These are phyloP conservation scores for Boletus reticulatus DNA, from an alignment of 768 basidiomycete species.

Conservation along the genomic window DNA sequence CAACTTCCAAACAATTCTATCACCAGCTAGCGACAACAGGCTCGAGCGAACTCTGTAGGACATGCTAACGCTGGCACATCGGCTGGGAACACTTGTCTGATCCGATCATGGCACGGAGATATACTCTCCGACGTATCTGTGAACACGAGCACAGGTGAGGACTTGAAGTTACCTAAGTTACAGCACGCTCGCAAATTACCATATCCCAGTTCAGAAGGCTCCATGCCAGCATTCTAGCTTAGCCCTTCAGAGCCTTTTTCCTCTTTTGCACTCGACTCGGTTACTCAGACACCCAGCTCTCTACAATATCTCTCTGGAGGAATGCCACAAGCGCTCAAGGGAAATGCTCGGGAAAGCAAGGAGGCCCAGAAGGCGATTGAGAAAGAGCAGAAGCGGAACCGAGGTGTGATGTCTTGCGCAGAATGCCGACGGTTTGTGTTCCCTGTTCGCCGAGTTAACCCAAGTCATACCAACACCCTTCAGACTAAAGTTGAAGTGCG, in stretches of 20 bases:
- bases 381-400: slow-evolving; percentile 63
- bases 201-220: neutral
- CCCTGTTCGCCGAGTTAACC: neutral
- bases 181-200: slow-evolving; percentile 1
- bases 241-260: neutral
- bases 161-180: slow-evolving; percentile 8
- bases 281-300: neutral
- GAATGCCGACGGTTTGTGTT: slow-evolving; percentile 57
- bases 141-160: neutral
- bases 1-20: too few species aligned
- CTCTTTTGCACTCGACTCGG: neutral
- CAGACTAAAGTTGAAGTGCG: slow-evolving; percentile 71
- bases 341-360: slow-evolving; percentile 37
- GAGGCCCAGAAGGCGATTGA: slow-evolving; percentile 51
- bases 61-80: neutral
- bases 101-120: neutral
- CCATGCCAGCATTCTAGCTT: slow-evolving; percentile 4
- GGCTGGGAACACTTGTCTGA: neutral
- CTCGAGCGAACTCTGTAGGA: neutral
- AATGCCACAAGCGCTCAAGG: slow-evolving; percentile 53
- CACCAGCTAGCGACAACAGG: too few species aligned
- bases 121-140: neutral
- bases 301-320: neutral
- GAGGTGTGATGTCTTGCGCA: slow-evolving; percentile 54
- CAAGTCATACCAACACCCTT: neutral